Percentiles rank a stretch among this genome's conserved stretches.
phyloP scores from a whole-genome alignment of 257 asterid genomes.

The Solanum tacnaense region DNA sequence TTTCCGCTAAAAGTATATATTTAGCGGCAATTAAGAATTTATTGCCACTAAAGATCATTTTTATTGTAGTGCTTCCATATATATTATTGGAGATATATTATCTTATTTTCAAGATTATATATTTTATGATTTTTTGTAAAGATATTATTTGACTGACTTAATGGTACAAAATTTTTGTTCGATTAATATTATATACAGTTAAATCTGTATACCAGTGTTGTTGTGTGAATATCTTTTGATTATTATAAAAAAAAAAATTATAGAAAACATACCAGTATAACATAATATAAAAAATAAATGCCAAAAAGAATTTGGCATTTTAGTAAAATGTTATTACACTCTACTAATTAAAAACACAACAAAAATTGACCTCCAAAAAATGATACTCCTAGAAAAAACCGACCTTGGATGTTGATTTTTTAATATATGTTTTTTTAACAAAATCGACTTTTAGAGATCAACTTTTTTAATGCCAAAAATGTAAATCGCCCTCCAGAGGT shows the following conservation, averaged over 20 bases:
- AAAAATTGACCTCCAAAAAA: neutral
- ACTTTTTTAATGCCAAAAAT: neutral
- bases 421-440: neutral
- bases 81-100: neutral
- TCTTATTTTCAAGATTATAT: no score
- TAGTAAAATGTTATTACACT: neutral
- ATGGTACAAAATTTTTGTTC: no score
- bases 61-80: no score
- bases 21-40: no score
- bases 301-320: neutral
- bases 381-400: neutral
- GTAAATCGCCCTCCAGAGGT: neutral
- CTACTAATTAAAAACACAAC: neutral
- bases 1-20: no score
- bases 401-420: neutral
- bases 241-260: no score
- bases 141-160: neutral
- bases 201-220: no score
- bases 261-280: neutral
- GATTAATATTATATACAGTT: no score
- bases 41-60: no score
- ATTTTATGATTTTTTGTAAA: no score
- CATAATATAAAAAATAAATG: neutral
- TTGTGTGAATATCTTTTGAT: neutral
- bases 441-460: neutral